Percentiles rank a stretch among this genome's conserved stretches.
Evolutionary conservation across 192 early-diverging fungal species (phyloP).

Genomic region (Spinellus fusiger): DNA sequence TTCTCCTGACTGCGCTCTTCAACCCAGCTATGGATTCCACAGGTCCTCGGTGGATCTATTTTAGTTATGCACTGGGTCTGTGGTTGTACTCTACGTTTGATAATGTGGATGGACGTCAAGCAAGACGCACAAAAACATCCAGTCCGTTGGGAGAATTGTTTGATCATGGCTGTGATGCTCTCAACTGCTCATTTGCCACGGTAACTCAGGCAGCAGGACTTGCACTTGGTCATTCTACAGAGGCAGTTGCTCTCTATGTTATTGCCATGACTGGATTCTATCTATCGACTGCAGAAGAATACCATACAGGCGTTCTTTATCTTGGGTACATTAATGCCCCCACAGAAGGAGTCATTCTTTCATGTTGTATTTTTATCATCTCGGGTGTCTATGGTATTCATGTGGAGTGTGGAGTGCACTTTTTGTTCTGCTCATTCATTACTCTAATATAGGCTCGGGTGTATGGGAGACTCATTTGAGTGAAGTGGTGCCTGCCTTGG

Average conservation of each 20-base stretch:
- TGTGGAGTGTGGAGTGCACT: neutral
- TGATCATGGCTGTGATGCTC: constrained; percentile 71
- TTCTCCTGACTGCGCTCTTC: constrained; percentile 60
- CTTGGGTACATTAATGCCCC: constrained; percentile 79
- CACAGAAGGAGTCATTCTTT: constrained; percentile 78
- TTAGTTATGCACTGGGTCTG: constrained; percentile 66
- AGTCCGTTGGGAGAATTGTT: constrained; percentile 92
- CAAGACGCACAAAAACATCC: constrained; percentile 78
- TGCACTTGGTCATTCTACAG: constrained; percentile 16
- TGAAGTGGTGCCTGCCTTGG: neutral
- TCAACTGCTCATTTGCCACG: constrained; percentile 28
- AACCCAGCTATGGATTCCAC: constrained; percentile 61
- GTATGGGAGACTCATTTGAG: constrained; percentile 5
- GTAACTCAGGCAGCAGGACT: constrained; percentile 16
- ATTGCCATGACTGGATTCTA: constrained; percentile 56
- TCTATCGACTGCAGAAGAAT: constrained; percentile 88
- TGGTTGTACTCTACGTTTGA: constrained; percentile 88
- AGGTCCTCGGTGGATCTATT: constrained; percentile 75
- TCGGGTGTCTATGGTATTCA: constrained; percentile 52
- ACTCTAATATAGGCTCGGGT: neutral
- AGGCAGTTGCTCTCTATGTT: constrained; percentile 13
- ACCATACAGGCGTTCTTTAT: constrained; percentile 83
- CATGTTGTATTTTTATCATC: constrained; percentile 50
- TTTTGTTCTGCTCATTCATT: neutral
- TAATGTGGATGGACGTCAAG: constrained; percentile 93